Conservation (phyloP, 331 rosid species). For the Cydonia oblonga region DNA sequence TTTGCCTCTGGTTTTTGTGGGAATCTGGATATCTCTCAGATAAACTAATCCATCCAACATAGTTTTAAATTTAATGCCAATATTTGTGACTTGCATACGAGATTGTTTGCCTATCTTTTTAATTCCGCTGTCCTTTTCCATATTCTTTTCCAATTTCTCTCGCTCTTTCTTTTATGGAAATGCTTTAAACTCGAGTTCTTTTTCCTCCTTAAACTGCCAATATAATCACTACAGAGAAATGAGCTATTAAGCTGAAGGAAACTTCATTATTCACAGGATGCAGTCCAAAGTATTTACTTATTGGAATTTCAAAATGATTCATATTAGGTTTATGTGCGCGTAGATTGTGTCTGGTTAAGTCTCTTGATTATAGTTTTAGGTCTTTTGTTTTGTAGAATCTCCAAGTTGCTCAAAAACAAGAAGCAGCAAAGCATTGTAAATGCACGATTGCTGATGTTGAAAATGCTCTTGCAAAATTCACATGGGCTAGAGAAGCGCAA, state of each 20-base stretch:
- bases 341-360: constrained; percentile 1
- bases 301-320: not conserved
- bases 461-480: constrained; percentile 72
- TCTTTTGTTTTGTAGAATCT: constrained; percentile 48
- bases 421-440: constrained; percentile 70
- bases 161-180: too few relatives aligned
- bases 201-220: not conserved
- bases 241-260: not conserved
- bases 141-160: not conserved
- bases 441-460: constrained; percentile 81
- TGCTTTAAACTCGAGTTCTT: not conserved
- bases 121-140: not conserved
- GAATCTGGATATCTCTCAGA: not conserved
- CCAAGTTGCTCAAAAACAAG: constrained; percentile 56
- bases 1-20: not conserved
- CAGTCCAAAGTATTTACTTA: not conserved
- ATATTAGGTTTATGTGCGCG: not conserved
- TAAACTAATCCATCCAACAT: not conserved
- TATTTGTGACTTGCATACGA: not conserved
- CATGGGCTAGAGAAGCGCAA: constrained; percentile 86
- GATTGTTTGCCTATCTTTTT: not conserved
- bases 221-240: not conserved
- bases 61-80: not conserved
- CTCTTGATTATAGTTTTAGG: constrained; percentile 23
- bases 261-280: not conserved